These are phyloP conservation scores for Pythium sp. DNA, from an alignment of 352 stramenopile genomes.

Conservation along the genomic window DNA sequence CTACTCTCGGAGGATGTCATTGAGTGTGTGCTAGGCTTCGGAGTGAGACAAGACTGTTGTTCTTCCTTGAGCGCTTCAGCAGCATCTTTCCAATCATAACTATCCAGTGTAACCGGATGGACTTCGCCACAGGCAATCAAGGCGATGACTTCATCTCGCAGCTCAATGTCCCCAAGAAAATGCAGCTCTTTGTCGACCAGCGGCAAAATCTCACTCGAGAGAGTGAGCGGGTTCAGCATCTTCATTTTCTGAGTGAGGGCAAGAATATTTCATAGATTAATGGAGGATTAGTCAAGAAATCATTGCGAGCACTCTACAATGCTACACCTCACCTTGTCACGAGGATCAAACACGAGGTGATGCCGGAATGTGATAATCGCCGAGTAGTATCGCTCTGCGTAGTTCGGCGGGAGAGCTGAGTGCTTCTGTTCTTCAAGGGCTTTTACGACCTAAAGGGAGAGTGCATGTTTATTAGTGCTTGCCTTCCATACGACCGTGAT, in stretches of 20 bases:
- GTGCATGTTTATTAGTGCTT: neutral
- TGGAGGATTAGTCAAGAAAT: neutral
- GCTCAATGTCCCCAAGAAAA: slow-evolving; percentile 70
- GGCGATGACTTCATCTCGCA: slow-evolving; percentile 46
- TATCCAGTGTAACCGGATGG: slow-evolving; percentile 69
- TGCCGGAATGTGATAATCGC: slow-evolving; percentile 87
- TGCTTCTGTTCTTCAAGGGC: slow-evolving; percentile 53
- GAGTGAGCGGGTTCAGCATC: slow-evolving; percentile 66
- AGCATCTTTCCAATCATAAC: slow-evolving; percentile 63
- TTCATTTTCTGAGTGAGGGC: slow-evolving; percentile 51
- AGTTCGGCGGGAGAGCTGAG: slow-evolving; percentile 36
- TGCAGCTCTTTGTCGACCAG: slow-evolving; percentile 48
- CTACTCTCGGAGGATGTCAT: slow-evolving; percentile 63
- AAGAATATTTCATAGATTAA: neutral
- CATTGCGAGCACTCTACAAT: neutral
- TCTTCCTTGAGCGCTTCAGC: slow-evolving; percentile 21
- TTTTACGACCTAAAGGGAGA: slow-evolving; percentile 37
- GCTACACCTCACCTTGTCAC: slow-evolving; percentile 37
- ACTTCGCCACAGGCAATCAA: slow-evolving; percentile 60
- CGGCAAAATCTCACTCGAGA: slow-evolving; percentile 55
- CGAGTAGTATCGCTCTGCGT: slow-evolving; percentile 42
- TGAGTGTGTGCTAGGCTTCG: slow-evolving; percentile 29
- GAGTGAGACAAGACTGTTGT: slow-evolving; percentile 14
- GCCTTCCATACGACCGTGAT: neutral
- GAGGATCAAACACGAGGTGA: slow-evolving; percentile 85